Percentiles rank a stretch among this genome's conserved stretches.
phyloP scores from a whole-genome alignment of 306 rosid genomes.

The Quercus cerris region DNA sequence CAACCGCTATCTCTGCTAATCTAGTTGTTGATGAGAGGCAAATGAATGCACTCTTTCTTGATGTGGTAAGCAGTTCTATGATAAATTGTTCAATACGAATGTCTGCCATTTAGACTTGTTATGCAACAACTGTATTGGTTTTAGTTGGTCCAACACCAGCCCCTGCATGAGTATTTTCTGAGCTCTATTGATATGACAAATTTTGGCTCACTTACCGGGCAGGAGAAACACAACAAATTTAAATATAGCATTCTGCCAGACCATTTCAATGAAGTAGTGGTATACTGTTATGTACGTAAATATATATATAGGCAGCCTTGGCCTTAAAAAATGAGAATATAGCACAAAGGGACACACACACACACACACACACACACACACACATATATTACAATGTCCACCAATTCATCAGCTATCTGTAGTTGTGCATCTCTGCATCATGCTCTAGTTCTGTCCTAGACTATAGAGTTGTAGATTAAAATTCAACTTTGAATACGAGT shows the following conservation, averaged over 20 bases:
- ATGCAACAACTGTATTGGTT: not conserved
- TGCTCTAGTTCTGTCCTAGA: not conserved
- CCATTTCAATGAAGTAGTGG: not conserved
- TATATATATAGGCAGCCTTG: not conserved
- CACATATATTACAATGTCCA: not conserved
- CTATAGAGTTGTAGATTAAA: not conserved
- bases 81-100: not conserved
- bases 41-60: conserved; percentile 96
- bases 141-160: conserved; percentile 3
- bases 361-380: not conserved
- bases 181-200: conserved; percentile 1
- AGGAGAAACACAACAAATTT: not conserved
- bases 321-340: too few relatives aligned
- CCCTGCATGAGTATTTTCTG: not conserved
- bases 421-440: not conserved
- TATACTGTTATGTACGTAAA: too few relatives aligned
- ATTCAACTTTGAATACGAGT: not conserved
- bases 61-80: conserved; percentile 60
- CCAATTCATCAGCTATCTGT: not conserved
- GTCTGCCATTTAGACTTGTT: not conserved
- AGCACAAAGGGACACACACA: too few relatives aligned
- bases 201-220: not conserved
- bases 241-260: not conserved
- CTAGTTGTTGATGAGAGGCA: conserved; percentile 88
- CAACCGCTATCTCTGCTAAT: conserved; percentile 84